Evolutionary conservation across 2,329 filamentous ascomycete species (phyloP), one percentile per base, ranked within the genome.

Genomic region (Dendrostoma leiphaemia): DNA sequence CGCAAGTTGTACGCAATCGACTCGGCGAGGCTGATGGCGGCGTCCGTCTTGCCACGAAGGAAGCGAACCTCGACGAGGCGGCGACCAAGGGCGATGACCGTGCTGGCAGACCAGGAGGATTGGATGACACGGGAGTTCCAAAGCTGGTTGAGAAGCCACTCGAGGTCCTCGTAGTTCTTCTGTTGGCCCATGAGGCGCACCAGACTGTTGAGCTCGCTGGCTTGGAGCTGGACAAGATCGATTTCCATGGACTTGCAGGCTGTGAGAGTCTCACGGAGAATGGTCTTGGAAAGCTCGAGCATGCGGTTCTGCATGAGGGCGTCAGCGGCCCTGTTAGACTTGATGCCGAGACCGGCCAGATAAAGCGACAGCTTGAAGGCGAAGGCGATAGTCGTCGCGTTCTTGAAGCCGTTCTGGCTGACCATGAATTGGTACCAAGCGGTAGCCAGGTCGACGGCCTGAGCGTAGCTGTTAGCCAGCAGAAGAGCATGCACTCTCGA

Each of bases 281-380:
- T 58, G 28, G 52, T 58, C 52, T 55, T 58, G 52, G 56, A 58
- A 37, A 58, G 52, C 37, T 55, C 56, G 52, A 58, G 52, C 56
- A 58, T 45, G 48, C 56, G 56, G 48, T 21, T 37, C 38, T 58
- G 56, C 44, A 55, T 49, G 52, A 29, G 37, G 44, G 48, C 48
- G 32, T 63, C 62, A 13, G 52, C 51, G 12, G 58, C 56, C 45
- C 60, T 61, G 54, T 65, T 69, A 31, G 62, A 62, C 49, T 64
- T 66, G 35, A 64, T 57, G 5, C 56, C 56, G 6, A 58, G 48
- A 17, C 56, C 56, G 34, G 56, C 56, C 26, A 58, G 52, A 44
- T 58, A 58, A 12, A 58, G 48, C 10, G 56, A 58, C 40, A 58
- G 32, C 52, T 58, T 58, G 56, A 58, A 58, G 31, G 56, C 52